These are phyloP conservation scores for Paradendryphiella salina DNA, from an alignment of 2,329 filamentous ascomycete species.

Conservation along the genomic window DNA sequence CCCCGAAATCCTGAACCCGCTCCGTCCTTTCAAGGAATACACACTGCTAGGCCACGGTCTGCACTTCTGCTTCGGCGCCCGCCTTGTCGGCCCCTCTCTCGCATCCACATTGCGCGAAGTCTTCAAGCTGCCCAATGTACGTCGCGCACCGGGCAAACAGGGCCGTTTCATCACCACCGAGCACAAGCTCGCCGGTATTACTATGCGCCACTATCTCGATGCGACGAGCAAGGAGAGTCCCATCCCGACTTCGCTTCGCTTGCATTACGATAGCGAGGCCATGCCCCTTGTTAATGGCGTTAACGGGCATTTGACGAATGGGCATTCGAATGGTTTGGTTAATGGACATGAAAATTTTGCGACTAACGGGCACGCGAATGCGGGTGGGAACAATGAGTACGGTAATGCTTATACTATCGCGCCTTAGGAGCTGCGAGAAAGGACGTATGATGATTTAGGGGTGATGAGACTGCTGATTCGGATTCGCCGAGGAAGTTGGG, in stretches of 20 bases:
- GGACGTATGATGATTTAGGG: not conserved
- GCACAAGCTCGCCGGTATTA: conserved; percentile 53
- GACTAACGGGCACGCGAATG: conserved; percentile 18
- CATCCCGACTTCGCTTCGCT: conserved; percentile 34
- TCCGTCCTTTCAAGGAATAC: conserved; percentile 42
- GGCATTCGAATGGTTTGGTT: not conserved
- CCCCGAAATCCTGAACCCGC: conserved; percentile 44
- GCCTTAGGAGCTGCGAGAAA: conserved; percentile 6
- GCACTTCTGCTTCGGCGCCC: conserved; percentile 42
- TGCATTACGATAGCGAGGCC: conserved; percentile 32
- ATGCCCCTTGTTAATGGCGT: conserved; percentile 8
- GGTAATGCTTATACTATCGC: conserved; percentile 24
- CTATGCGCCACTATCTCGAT: conserved; percentile 56
- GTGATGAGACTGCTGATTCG: not conserved
- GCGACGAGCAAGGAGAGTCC: conserved; percentile 53
- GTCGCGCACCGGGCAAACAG: conserved; percentile 37
- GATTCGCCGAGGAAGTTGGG: not conserved
- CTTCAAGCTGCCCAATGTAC: conserved; percentile 41
- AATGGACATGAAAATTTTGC: conserved; percentile 10
- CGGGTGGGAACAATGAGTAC: conserved; percentile 14
- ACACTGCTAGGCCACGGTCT: conserved; percentile 39
- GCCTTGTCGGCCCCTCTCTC: conserved; percentile 34
- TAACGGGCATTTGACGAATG: conserved; percentile 3
- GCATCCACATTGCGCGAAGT: conserved; percentile 40
- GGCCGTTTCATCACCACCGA: conserved; percentile 50